Conservation (phyloP, 495 filamentous ascomycete species). For the Xylaria scruposa region DNA sequence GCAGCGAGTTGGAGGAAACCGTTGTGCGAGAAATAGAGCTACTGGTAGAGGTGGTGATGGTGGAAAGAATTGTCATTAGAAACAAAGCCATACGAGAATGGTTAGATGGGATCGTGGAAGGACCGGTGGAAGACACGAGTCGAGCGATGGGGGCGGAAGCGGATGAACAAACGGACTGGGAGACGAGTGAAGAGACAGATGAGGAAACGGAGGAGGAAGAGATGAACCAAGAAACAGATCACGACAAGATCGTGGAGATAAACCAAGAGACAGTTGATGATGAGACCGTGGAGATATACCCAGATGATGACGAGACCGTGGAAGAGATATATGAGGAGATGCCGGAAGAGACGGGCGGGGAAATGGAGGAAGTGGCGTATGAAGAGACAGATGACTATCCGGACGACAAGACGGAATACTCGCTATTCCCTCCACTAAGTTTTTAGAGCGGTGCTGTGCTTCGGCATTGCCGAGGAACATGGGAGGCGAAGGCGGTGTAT, state of each 20-base stretch:
- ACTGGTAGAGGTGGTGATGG: too few species aligned
- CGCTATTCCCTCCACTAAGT: background rate
- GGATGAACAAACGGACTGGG: too few species aligned
- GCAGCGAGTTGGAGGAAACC: background rate
- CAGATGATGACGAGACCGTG: background rate
- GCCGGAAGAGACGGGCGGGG: background rate
- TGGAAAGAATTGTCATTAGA: too few species aligned
- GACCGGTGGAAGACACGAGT: background rate
- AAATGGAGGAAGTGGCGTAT: background rate
- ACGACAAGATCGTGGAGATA: too few species aligned
- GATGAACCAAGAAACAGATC: too few species aligned
- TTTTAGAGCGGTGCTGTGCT: background rate
- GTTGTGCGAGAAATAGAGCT: too few species aligned
- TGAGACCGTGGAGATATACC: too few species aligned
- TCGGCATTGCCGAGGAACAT: background rate
- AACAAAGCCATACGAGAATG: too few species aligned
- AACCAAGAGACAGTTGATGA: background rate
- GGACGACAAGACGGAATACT: background rate
- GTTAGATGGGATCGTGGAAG: too few species aligned
- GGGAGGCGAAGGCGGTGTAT: background rate
- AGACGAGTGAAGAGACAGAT: background rate
- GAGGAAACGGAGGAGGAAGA: background rate
- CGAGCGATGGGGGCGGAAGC: background rate
- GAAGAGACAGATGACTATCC: background rate
- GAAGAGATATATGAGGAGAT: background rate